phyloP scores from a whole-genome alignment of 495 filamentous ascomycete genomes.

The Penicillium pancosmium region DNA sequence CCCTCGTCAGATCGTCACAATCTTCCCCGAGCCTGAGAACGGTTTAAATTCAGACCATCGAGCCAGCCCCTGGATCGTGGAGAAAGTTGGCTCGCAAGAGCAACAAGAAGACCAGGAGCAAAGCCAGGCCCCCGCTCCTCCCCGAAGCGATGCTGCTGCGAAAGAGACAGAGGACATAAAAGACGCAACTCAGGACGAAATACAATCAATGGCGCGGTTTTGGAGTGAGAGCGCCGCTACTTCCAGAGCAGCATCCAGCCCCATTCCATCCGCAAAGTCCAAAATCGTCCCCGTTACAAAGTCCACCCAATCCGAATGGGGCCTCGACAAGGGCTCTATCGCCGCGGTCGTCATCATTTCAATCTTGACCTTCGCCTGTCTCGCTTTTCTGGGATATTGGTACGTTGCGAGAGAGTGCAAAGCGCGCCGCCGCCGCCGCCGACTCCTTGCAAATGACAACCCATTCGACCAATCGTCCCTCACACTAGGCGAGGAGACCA shows the following conservation, averaged over 20 bases:
- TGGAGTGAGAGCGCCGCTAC: not conserved
- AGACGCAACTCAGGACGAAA: not conserved
- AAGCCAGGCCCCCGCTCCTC: not conserved
- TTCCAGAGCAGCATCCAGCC: not conserved
- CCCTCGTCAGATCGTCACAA: not conserved
- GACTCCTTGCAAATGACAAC: slow-evolving; percentile 8
- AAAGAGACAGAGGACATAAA: not conserved
- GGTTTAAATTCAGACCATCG: not conserved
- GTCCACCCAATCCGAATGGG: not conserved
- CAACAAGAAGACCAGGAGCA: not conserved
- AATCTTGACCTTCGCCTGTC: not conserved
- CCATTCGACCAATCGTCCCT: slow-evolving; percentile 22
- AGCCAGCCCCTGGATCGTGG: not conserved
- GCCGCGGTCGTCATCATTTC: not conserved
- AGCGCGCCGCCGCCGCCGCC: slow-evolving; percentile 3
- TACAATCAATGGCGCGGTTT: not conserved
- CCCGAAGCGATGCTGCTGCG: not conserved
- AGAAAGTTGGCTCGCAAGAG: not conserved
- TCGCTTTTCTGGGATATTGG: slow-evolving; percentile 15
- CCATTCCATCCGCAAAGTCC: not conserved
- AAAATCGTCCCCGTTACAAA: not conserved
- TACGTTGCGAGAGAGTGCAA: slow-evolving; percentile 12
- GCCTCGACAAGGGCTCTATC: not conserved
- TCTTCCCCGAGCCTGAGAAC: not conserved
- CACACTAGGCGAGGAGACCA: slow-evolving; percentile 22